Conservation (phyloP, 2,329 filamentous ascomycete species). For the Colletotrichum sp. region DNA sequence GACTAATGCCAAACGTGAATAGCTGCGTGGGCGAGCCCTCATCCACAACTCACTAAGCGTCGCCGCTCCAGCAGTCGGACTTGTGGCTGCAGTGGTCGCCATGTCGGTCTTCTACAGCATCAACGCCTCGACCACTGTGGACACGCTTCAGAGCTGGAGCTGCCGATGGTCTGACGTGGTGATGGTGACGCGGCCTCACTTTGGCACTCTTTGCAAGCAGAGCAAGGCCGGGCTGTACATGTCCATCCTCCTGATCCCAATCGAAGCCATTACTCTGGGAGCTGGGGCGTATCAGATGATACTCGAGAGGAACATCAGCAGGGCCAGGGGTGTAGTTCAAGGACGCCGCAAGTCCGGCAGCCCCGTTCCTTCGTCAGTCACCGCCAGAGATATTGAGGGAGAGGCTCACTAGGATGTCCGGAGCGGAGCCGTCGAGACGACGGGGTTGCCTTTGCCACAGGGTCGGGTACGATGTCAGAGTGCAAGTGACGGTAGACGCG, state of each 20-base stretch:
- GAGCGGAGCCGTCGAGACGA: neutral
- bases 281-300: constrained; percentile 49
- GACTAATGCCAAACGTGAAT: neutral
- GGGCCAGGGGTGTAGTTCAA: constrained; percentile 25
- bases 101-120: constrained; percentile 63
- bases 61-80: constrained; percentile 30
- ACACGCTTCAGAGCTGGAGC: constrained; percentile 66
- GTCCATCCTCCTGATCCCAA: constrained; percentile 59
- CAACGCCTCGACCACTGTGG: constrained; percentile 54
- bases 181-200: constrained; percentile 59
- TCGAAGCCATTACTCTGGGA: constrained; percentile 55
- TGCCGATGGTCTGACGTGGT: constrained; percentile 63
- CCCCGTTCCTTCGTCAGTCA: constrained; percentile 23
- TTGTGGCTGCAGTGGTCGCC: constrained; percentile 51
- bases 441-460: neutral
- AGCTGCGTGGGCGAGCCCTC: constrained; percentile 5
- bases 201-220: constrained; percentile 61
- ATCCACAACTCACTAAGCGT: constrained; percentile 25
- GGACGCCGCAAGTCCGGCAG: constrained; percentile 38
- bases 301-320: constrained; percentile 47
- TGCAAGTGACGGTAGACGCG: neutral
- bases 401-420: neutral
- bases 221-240: constrained; percentile 60
- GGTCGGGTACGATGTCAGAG: neutral
- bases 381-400: constrained; percentile 1